Conservation (phyloP, 2,329 filamentous ascomycete genomes). For the Rhytidhysteron rufulum region DNA sequence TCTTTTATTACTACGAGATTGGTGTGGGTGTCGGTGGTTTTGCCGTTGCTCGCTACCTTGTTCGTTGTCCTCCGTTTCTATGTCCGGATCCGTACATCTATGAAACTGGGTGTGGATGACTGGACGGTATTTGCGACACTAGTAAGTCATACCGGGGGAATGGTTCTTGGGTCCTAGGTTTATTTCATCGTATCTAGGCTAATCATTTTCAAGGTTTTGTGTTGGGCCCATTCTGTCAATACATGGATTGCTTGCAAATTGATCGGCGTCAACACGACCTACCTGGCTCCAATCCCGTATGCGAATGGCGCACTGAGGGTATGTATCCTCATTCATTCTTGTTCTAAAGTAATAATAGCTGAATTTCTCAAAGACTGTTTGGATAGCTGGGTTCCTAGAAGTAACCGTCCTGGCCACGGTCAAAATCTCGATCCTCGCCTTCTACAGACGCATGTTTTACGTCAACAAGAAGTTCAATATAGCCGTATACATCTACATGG, state of each 20-base stretch:
- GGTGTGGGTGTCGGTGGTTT: not conserved
- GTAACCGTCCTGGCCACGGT: conserved; percentile 12
- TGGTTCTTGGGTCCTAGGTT: not conserved
- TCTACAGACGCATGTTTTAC: conserved; percentile 14
- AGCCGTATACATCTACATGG: conserved; percentile 7
- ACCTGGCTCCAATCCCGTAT: conserved; percentile 9
- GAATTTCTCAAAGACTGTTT: conserved; percentile 7
- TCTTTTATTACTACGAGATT: not conserved
- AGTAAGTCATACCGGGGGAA: not conserved
- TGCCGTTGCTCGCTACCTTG: not conserved
- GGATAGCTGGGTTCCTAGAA: conserved; percentile 12
- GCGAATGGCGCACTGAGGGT: conserved; percentile 11
- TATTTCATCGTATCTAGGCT: not conserved
- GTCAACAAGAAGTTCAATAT: conserved; percentile 6
- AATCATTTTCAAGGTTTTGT: conserved; percentile 6
- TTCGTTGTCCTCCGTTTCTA: not conserved
- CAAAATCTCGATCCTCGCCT: conserved; percentile 13
- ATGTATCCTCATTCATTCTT: not conserved
- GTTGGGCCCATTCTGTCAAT: conserved; percentile 14
- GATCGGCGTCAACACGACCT: conserved; percentile 12
- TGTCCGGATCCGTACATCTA: not conserved
- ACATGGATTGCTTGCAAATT: conserved; percentile 10
- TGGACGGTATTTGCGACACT: not conserved
- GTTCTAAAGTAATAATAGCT: not conserved
- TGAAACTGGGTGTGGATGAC: not conserved